Conservation (phyloP, 805 yeast species). For the Deakozyma indianensis region DNA sequence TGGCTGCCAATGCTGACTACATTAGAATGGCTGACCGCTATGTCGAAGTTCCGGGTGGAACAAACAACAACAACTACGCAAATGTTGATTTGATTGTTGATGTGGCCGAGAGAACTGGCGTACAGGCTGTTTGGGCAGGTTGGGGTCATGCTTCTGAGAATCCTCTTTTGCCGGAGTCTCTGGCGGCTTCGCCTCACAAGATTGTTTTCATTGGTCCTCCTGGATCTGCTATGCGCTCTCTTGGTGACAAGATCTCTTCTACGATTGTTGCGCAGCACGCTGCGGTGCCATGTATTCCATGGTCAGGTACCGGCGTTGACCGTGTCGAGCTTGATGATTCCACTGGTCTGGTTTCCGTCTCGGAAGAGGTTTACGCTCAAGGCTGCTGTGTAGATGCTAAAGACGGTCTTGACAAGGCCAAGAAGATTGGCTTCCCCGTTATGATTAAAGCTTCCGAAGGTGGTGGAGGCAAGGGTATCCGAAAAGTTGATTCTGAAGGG, state of each 20-base stretch:
- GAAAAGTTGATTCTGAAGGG: conserved; percentile 79
- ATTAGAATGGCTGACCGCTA: conserved; percentile 98
- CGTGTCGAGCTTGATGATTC: conserved; percentile 53
- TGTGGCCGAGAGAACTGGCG: conserved; percentile 90
- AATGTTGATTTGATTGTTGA: conserved; percentile 96
- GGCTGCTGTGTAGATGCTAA: conserved; percentile 83
- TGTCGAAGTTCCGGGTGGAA: conserved; percentile 98
- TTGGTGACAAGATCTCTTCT: conserved; percentile 95
- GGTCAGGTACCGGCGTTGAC: conserved; percentile 98
- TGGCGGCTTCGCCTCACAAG: conserved; percentile 84
- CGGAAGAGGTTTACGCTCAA: conserved; percentile 65
- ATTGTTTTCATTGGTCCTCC: conserved; percentile 98
- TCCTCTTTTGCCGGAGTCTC: conserved; percentile 82
- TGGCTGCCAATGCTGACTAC: conserved; percentile 93
- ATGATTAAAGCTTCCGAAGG: conserved; percentile 99
- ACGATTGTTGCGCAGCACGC: conserved; percentile 99
- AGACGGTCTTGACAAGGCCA: conserved; percentile 80
- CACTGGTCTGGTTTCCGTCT: conserved; percentile 77
- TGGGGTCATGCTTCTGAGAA: conserved; percentile 99
- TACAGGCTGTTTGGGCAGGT: conserved; percentile 99
- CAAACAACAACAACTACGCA: conserved; percentile 96
- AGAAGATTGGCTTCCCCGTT: conserved; percentile 87
- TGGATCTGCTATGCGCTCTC: conserved; percentile 97
- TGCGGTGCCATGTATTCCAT: conserved; percentile 94
- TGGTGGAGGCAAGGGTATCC: conserved; percentile 99